phyloP scores from a whole-genome alignment of 2,329 filamentous ascomycete species.

The Cytospora chrysosperma region DNA sequence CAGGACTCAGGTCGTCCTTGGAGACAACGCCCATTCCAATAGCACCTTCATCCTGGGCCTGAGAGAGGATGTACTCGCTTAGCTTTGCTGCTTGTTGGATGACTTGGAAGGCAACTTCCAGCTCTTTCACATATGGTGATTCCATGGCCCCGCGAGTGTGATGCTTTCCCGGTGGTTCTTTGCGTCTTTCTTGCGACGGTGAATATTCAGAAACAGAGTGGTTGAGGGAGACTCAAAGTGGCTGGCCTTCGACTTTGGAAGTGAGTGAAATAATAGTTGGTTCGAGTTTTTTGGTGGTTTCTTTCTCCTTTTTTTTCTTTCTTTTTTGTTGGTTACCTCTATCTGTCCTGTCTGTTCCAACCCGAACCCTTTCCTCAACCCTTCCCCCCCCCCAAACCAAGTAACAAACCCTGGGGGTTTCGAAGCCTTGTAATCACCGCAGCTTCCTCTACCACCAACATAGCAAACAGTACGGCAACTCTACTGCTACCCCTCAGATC shows the following conservation, averaged over 20 bases:
- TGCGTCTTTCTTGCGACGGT: not conserved
- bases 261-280: no score
- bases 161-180: not conserved
- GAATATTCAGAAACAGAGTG: not conserved
- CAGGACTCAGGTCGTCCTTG: constrained; percentile 56
- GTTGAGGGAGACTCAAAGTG: not conserved
- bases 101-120: constrained; percentile 43
- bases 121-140: constrained; percentile 42
- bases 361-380: no score
- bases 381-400: no score
- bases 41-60: constrained; percentile 10
- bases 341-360: no score
- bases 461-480: no score
- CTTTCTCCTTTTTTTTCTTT: no score
- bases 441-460: no score
- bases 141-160: constrained; percentile 36
- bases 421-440: no score
- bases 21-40: constrained; percentile 47
- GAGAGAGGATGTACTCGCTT: constrained; percentile 32
- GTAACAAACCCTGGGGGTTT: no score
- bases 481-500: no score
- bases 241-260: not conserved
- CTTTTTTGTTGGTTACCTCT: no score
- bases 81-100: constrained; percentile 47
- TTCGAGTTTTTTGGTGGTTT: no score